phyloP scores from a whole-genome alignment of 768 basidiomycete genomes.

The Mycena crocata region DNA sequence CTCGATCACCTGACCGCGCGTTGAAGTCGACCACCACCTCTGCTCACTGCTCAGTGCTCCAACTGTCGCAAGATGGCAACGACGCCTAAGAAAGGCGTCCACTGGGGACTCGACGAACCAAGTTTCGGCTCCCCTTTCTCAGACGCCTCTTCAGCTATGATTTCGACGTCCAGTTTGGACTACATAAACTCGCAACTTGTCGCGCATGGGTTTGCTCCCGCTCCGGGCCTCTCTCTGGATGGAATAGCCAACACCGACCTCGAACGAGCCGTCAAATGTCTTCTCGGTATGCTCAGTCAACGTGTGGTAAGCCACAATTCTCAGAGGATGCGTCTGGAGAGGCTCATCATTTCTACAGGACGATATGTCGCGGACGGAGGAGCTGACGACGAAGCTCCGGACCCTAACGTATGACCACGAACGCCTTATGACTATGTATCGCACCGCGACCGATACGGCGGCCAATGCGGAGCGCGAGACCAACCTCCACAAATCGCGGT shows the following conservation, averaged over 20 bases:
- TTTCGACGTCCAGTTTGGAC: slow-evolving; percentile 73
- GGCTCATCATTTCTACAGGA: slow-evolving; percentile 46
- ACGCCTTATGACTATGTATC: slow-evolving; percentile 75
- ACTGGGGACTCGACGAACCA: slow-evolving; percentile 52
- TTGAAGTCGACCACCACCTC: background rate
- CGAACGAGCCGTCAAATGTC: slow-evolving; percentile 74
- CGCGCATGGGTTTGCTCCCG: slow-evolving; percentile 79
- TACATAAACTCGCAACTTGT: slow-evolving; percentile 87
- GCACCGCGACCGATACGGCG: slow-evolving; percentile 65
- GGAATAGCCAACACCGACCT: slow-evolving; percentile 67
- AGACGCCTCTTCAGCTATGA: slow-evolving; percentile 57
- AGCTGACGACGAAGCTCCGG: slow-evolving; percentile 77
- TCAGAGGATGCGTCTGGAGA: background rate
- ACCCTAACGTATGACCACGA: slow-evolving; percentile 87
- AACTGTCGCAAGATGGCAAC: background rate
- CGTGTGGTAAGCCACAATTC: slow-evolving; percentile 69
- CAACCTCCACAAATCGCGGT: slow-evolving; percentile 77
- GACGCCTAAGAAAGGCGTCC: slow-evolving; percentile 50
- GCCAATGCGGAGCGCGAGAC: slow-evolving; percentile 84
- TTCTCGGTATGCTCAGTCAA: slow-evolving; percentile 82
- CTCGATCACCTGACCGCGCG: slow-evolving; percentile 16
- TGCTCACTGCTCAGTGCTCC: background rate
- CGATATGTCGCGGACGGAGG: slow-evolving; percentile 85
- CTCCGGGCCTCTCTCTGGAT: slow-evolving; percentile 76
- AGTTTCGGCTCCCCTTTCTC: slow-evolving; percentile 56